These are phyloP conservation scores for Dioszegia crocea DNA, from an alignment of 768 basidiomycete genomes.

Conservation along the genomic window DNA sequence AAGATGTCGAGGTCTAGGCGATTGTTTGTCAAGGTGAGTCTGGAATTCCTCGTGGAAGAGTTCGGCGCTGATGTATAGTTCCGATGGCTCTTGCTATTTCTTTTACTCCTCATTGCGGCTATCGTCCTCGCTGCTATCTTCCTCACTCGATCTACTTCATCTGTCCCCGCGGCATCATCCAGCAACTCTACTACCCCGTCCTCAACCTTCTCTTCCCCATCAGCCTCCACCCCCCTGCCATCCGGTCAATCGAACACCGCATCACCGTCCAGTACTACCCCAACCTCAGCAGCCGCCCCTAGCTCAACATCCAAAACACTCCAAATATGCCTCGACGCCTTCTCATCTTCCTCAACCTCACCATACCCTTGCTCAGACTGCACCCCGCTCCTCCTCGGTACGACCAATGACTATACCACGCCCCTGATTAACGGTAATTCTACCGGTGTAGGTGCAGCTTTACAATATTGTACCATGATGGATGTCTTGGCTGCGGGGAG, in stretches of 20 bases:
- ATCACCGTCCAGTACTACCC: background rate
- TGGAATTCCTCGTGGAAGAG: background rate
- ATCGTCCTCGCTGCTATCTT: constrained; percentile 20
- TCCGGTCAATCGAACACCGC: too few relatives aligned
- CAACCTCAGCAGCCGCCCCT: constrained; percentile 11
- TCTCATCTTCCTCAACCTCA: constrained; percentile 25
- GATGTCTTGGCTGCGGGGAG: constrained; percentile 27
- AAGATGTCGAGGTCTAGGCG: background rate
- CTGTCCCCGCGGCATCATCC: background rate
- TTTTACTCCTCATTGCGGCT: constrained; percentile 17
- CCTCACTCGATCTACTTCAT: constrained; percentile 27
- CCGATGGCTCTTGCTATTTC: constrained; percentile 22
- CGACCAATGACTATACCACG: constrained; percentile 40
- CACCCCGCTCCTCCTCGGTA: constrained; percentile 36
- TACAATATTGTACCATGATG: constrained; percentile 49
- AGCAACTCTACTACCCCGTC: constrained; percentile 14
- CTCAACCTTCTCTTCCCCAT: constrained; percentile 17
- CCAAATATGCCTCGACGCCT: constrained; percentile 35
- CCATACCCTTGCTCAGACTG: constrained; percentile 48
- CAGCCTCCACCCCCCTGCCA: background rate
- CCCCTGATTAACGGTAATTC: constrained; percentile 33
- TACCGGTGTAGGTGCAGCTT: constrained; percentile 44
- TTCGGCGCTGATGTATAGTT: constrained; percentile 16
- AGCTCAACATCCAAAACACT: constrained; percentile 8
- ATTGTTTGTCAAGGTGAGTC: background rate